These are phyloP conservation scores for Shiraia bambusicola DNA, from an alignment of 2,329 filamentous ascomycete genomes.

Conservation along the genomic window DNA sequence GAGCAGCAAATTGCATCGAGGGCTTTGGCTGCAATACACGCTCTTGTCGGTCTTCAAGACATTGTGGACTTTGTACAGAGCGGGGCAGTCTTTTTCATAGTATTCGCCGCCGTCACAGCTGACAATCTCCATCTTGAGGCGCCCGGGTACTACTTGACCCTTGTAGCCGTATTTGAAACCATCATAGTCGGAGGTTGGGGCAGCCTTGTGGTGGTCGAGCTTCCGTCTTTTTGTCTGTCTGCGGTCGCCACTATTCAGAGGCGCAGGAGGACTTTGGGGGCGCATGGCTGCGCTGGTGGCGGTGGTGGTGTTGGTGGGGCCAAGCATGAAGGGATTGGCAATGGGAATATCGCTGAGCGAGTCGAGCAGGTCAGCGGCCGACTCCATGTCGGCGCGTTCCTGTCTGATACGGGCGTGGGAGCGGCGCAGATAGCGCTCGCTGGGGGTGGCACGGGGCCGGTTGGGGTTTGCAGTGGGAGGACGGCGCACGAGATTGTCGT, in stretches of 20 bases:
- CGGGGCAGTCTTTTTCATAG: slow-evolving; percentile 56
- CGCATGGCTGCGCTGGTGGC: slow-evolving; percentile 10
- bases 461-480: slow-evolving; percentile 25
- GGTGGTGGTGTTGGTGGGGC: slow-evolving; percentile 18
- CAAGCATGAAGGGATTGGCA: slow-evolving; percentile 21
- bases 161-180: slow-evolving; percentile 78
- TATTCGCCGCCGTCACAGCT: slow-evolving; percentile 82
- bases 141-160: slow-evolving; percentile 82
- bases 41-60: slow-evolving; percentile 78
- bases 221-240: slow-evolving; percentile 42
- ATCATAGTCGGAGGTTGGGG: slow-evolving; percentile 24
- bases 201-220: slow-evolving; percentile 42
- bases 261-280: slow-evolving; percentile 26
- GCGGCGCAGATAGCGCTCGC: slow-evolving; percentile 40
- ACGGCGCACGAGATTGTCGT: slow-evolving; percentile 11
- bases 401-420: slow-evolving; percentile 34
- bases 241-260: slow-evolving; percentile 22
- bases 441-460: slow-evolving; percentile 37
- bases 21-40: slow-evolving; percentile 89
- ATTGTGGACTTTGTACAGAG: slow-evolving; percentile 43
- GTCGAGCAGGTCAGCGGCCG: slow-evolving; percentile 22
- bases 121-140: slow-evolving; percentile 80
- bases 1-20: slow-evolving; percentile 82
- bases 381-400: slow-evolving; percentile 27
- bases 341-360: slow-evolving; percentile 26